Base-by-base conservation (phyloP, 306 rosid species). In the Ziziphus jujuba region DNA sequence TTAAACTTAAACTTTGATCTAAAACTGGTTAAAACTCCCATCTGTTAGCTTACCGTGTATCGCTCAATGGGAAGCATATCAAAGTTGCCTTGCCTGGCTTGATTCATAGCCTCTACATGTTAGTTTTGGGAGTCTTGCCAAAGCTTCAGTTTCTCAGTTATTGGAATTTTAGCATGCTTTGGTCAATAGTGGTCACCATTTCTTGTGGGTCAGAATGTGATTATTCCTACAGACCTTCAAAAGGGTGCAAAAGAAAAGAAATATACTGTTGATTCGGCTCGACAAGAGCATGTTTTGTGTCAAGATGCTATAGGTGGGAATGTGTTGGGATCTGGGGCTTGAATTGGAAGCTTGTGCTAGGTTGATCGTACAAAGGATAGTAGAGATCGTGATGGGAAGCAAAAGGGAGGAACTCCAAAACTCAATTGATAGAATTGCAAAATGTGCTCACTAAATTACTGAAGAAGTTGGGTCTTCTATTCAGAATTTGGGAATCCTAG, bases 261-360 rank as follows among this genome's bases (percentile, higher is more conserved):
- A 21, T 40, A 8, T 0, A 5, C 75, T 7, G 79, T 79, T 58
- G 57, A 56, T 2, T 78, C 83, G 83, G 83, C 72, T 0, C 77
- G 79, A 0, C 79, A 82, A 15, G 73, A 75, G 51, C 63, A 82
- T 54, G 79, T 82, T 20, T 19, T 78, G 40, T 78, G 52, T 9
- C 83, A 82, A 17, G n/a, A 9, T 23, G 24, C 79, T 0, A 24
- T 82, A 1, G 76, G 83, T 31, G 59, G 59, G 59, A 54, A 9
- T 10, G 31, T 54, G 59, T 31, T 20, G 21, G 85, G 85, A 81
- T 77, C 63, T 81, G 82, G 0, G 70, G 78, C 0, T 2, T 81
- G 24, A 25, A 28, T 67, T 75, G 56, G 59, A 63, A 7, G 20
- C 54, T 49, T 49, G n/a, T 49, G 54, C 14, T 49, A 49, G 54